Conservation (phyloP, 2,329 filamentous ascomycete genomes). For the Penicillium fuscoglaucum region DNA sequence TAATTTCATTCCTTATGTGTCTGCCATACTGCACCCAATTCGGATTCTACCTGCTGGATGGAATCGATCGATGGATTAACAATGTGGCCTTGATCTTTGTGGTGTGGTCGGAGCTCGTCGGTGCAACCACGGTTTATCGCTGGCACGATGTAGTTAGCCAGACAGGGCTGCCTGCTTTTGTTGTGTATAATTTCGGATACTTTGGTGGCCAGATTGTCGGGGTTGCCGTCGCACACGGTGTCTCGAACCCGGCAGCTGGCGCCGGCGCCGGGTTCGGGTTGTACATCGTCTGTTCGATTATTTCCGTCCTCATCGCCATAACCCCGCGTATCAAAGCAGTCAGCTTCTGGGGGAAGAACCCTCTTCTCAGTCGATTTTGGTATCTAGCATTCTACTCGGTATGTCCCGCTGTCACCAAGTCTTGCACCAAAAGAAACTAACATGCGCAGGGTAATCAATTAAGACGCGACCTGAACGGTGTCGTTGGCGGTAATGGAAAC, state of each 20-base stretch:
- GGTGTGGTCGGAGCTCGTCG: conserved; percentile 56
- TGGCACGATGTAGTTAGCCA: conserved; percentile 56
- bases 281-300: conserved; percentile 47
- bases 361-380: conserved; percentile 49
- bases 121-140: conserved; percentile 57
- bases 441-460: conserved; percentile 55
- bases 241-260: conserved; percentile 43
- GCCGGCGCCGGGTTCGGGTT: conserved; percentile 56
- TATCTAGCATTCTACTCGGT: conserved; percentile 61
- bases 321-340: conserved; percentile 47
- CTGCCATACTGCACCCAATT: conserved; percentile 60
- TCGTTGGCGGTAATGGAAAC: conserved; percentile 56
- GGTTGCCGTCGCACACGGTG: conserved; percentile 51
- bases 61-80: conserved; percentile 58
- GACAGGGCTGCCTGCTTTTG: conserved; percentile 50
- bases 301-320: conserved; percentile 27
- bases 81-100: conserved; percentile 60
- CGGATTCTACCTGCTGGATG: conserved; percentile 57
- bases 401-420: conserved; percentile 24
- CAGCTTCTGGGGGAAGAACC: conserved; percentile 45
- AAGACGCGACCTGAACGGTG: conserved; percentile 55
- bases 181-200: conserved; percentile 55
- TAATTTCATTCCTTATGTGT: conserved; percentile 56
- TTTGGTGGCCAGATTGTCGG: conserved; percentile 56
- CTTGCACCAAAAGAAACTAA: conserved; percentile 1